Evolutionary conservation across 148 eudicot genomes (phyloP), one percentile per base, ranked within the genome.

Genomic region (Cornus florida): DNA sequence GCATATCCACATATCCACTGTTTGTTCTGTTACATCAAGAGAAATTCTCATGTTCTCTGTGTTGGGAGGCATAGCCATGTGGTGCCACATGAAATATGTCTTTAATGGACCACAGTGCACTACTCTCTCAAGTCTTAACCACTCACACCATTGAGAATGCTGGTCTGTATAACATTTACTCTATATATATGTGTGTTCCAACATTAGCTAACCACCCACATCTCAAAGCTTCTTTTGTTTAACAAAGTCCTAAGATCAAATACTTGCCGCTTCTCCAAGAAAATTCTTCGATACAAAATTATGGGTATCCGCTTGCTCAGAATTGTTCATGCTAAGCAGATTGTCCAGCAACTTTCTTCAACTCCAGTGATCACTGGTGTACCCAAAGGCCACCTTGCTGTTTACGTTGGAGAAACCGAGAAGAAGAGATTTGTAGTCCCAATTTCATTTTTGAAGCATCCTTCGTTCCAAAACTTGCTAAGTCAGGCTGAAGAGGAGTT

Each of bases 221-320:
- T 53, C 17, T 11, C 16, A 53, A 12, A 53, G 53, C 53, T 48
- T 48, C 59, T 53, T 17, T 3, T 53, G 59, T 53, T 43, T 53
- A 53, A 53, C 59, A 53, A 53, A 12, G 17, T 53, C 59, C 16
- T 53, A 16, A 53, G 17, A 53, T 53, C 59, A 53, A 16, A 2
- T 53, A 53, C 19, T 53, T 53, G 3, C 59, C 16, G 12, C 59
- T 53, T 11, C 19, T 53, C 19, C 19, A 1, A 53, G 17, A 53
- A 53, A 43, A 53, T 11, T 0, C 1, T 12, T 53, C 12, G 19
- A 16, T 53, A 53, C 59, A 16, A 43, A 53, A 53, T 20, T 35
- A 82, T 85, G 85, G 85, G 71, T 73, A 38, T 85, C 78, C 74
- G 60, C 10, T 65, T 82, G 43, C 87, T 84, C 23, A 67, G 70